These are phyloP conservation scores for Porodaedalea pini DNA, from an alignment of 1,284 basidiomycete genomes.

Conservation along the genomic window DNA sequence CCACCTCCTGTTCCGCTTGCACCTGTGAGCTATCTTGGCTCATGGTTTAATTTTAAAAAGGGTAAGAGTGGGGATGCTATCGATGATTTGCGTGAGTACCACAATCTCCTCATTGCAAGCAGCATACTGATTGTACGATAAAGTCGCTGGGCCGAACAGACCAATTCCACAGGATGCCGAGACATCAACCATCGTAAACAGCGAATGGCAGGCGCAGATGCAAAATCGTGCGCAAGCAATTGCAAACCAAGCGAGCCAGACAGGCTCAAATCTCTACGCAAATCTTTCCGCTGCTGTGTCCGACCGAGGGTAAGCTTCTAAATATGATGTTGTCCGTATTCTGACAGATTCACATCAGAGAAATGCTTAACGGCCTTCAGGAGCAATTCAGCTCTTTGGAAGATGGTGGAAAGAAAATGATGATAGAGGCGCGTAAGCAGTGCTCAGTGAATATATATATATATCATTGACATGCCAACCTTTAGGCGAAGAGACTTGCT, in stretches of 20 bases:
- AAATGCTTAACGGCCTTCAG: conserved; percentile 57
- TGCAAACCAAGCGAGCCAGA: conserved; percentile 19
- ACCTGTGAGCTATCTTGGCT: conserved; percentile 51
- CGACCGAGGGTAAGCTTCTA: conserved; percentile 54
- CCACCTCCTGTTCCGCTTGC: conserved; percentile 59
- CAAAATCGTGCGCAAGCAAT: conserved; percentile 26
- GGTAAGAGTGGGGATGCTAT: conserved; percentile 54
- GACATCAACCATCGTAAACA: conserved; percentile 27
- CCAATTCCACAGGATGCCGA: conserved; percentile 36
- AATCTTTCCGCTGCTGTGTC: conserved; percentile 51
- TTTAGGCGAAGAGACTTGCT: conserved; percentile 58
- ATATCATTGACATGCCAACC: conserved; percentile 8
- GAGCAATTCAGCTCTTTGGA: conserved; percentile 59
- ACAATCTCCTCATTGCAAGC: not conserved
- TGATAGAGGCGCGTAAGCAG: conserved; percentile 45
- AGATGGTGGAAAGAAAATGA: conserved; percentile 62
- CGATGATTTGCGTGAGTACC: conserved; percentile 51
- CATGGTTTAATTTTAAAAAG: conserved; percentile 47
- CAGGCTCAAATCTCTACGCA: conserved; percentile 39
- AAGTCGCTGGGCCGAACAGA: conserved; percentile 64
- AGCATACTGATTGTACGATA: not conserved
- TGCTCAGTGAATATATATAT: not conserved
- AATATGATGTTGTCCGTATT: not conserved
- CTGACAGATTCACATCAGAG: conserved; percentile 34
- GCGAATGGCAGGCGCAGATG: conserved; percentile 21